Base-by-base conservation (phyloP, 2,329 filamentous ascomycete genomes). In the Xylariaceae sp. region DNA sequence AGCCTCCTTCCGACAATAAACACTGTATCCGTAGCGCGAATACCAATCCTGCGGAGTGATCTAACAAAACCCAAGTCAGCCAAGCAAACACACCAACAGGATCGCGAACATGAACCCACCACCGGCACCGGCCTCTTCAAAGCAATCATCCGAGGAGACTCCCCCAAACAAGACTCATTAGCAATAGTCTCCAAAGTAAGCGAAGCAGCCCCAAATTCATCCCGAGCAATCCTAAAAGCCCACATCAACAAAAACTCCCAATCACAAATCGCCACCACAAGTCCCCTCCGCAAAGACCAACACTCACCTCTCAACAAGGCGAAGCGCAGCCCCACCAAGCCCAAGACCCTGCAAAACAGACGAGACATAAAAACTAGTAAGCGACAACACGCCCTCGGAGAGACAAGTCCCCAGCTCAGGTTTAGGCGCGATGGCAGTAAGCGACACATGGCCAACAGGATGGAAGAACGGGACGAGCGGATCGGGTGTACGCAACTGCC, bases 391-490 rank as follows among this genome's bases (percentile, higher is more conserved):
- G 8, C 63, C 64, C 5, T 56, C 46, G 3, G 56, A 32, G 9
- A 58, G 50, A 15, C 57, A 56, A 0, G 62, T 63, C 15, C 32
- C 9, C 3, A 66, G 48, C 19, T 55, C 57, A 2, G 57, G 44
- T 3, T 59, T 47, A 1, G 55, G 32, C 7, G 62, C 55, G 26
- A 61, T 55, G 3, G 43, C 51, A 52, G 65, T 64, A 3, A 71
- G 61, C 2, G 65, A 62, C 34, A 70, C 66, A 43, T 71, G 68
- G 3, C 68, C 68, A 19, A 71, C 55, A 1, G 68, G 68, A 5
- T 63, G 41, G 40, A 71, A 70, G 3, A 26, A 21, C 0, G 51
- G 21, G 4, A 34, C 10, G 0, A 54, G 40, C 1, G 61, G 56
- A 1, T 56, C 50, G 1, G 58, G 59, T 53, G 47, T 66, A 47